These are phyloP conservation scores for Pseudogymnoascus sp. DNA, from an alignment of 2,329 filamentous ascomycete species.

Conservation along the genomic window DNA sequence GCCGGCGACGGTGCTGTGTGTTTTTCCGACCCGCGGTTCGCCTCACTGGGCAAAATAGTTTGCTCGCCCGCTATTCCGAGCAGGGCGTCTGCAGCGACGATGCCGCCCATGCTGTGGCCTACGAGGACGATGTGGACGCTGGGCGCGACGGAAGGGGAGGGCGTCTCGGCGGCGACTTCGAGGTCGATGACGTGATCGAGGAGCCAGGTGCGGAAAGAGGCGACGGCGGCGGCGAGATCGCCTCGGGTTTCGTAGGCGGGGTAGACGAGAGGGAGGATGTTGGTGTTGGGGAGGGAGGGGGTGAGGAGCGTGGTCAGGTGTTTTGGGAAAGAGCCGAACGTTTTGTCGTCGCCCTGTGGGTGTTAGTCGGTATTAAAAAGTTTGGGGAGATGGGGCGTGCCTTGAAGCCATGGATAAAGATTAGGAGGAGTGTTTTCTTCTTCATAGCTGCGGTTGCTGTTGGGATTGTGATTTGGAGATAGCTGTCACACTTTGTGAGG, in stretches of 20 bases:
- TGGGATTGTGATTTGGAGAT: neutral
- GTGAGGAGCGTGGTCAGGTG: slow-evolving; percentile 60
- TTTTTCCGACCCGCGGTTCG: neutral
- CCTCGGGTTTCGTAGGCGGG: slow-evolving; percentile 77
- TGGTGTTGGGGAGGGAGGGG: slow-evolving; percentile 59
- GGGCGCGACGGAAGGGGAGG: slow-evolving; percentile 78
- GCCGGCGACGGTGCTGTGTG: slow-evolving; percentile 15
- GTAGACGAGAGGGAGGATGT: slow-evolving; percentile 64
- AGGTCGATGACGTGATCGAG: slow-evolving; percentile 90
- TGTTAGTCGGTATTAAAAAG: slow-evolving; percentile 7
- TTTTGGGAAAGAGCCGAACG: slow-evolving; percentile 69
- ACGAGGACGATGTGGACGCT: slow-evolving; percentile 75
- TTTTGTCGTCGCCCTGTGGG: slow-evolving; percentile 63
- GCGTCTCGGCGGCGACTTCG: slow-evolving; percentile 73
- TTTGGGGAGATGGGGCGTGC: slow-evolving; percentile 30
- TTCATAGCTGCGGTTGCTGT: slow-evolving; percentile 35
- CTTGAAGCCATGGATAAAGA: slow-evolving; percentile 88
- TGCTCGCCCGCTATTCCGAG: slow-evolving; percentile 50
- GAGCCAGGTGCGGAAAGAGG: slow-evolving; percentile 72
- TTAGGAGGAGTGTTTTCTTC: slow-evolving; percentile 73
- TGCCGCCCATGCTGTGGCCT: slow-evolving; percentile 88
- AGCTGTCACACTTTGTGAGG: neutral
- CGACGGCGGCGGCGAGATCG: slow-evolving; percentile 64
- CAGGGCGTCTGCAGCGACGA: slow-evolving; percentile 84
- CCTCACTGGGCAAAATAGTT: neutral